Conservation (phyloP, 2,329 filamentous ascomycete genomes). For the Emmonsiellopsis sp. region DNA sequence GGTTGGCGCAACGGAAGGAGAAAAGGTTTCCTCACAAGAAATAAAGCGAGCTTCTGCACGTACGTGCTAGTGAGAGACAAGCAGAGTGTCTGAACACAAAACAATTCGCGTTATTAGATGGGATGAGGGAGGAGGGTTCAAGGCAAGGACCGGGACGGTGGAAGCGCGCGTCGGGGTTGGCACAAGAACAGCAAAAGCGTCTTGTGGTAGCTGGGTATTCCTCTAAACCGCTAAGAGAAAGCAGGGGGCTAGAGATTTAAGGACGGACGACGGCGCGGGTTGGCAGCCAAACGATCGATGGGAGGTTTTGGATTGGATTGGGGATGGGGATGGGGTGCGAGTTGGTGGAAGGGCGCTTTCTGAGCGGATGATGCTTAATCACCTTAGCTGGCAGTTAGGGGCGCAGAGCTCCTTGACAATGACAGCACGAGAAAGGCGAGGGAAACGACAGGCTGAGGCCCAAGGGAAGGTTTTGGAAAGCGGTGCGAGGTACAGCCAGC, state of each 20-base stretch:
- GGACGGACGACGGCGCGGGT: background rate
- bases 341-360: background rate
- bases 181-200: background rate
- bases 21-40: constrained; percentile 4
- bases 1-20: constrained; percentile 1
- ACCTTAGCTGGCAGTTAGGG: background rate
- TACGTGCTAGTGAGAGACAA: constrained; percentile 3
- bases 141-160: background rate
- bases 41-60: constrained; percentile 1
- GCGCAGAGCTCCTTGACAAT: background rate
- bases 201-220: background rate
- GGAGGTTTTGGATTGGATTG: background rate
- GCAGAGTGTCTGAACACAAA: background rate
- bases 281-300: background rate
- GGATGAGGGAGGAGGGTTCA: background rate
- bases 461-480: background rate
- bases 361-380: background rate
- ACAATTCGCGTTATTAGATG: background rate
- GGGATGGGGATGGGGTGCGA: background rate
- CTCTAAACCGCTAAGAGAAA: background rate
- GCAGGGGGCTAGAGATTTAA: constrained; percentile 2
- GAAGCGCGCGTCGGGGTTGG: background rate
- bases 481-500: background rate
- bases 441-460: background rate
- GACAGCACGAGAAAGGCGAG: background rate